These are phyloP conservation scores for Eutypa lata DNA, from an alignment of 2,329 filamentous ascomycete genomes.

Conservation along the genomic window DNA sequence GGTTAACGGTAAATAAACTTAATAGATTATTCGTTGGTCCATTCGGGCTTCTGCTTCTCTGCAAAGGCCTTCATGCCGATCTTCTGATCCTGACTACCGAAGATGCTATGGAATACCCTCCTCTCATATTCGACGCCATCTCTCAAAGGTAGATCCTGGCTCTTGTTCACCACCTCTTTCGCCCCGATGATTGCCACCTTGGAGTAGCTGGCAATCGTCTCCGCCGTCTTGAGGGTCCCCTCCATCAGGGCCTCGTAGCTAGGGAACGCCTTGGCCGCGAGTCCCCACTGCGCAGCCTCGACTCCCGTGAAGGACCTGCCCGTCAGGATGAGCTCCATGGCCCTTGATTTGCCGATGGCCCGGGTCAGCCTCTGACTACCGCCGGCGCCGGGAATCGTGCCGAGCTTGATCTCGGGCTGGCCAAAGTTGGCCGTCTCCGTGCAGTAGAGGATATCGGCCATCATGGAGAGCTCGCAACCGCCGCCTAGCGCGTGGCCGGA, in stretches of 20 bases:
- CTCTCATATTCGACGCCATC: slow-evolving; percentile 96
- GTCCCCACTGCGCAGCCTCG: slow-evolving; percentile 85
- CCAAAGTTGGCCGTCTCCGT: slow-evolving; percentile 84
- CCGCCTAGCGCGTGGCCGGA: slow-evolving; percentile 93
- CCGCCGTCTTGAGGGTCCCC: slow-evolving; percentile 76
- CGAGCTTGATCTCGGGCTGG: slow-evolving; percentile 95
- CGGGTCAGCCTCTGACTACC: slow-evolving; percentile 85
- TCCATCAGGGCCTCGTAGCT: slow-evolving; percentile 80
- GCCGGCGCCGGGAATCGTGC: slow-evolving; percentile 86
- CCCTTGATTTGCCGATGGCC: slow-evolving; percentile 77
- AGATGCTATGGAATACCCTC: slow-evolving; percentile 86
- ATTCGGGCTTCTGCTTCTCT: slow-evolving; percentile 89
- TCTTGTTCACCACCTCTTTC: slow-evolving; percentile 99
- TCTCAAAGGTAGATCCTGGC: slow-evolving; percentile 80
- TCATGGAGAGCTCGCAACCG: slow-evolving; percentile 94
- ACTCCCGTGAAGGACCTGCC: slow-evolving; percentile 79
- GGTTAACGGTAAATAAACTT: too few relatives aligned
- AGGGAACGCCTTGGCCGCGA: slow-evolving; percentile 79
- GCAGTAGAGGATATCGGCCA: slow-evolving; percentile 95
- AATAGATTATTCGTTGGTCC: slow-evolving; percentile 67
- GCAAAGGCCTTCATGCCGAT: slow-evolving; percentile 95
- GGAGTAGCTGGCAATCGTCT: slow-evolving; percentile 84
- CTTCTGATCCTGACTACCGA: slow-evolving; percentile 96
- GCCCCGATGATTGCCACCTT: slow-evolving; percentile 82
- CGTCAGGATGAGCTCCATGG: slow-evolving; percentile 89